Evolutionary conservation across 441 rosid genomes (phyloP), one percentile per base, ranked within the genome.

Genomic region (Mallotus repandus): DNA sequence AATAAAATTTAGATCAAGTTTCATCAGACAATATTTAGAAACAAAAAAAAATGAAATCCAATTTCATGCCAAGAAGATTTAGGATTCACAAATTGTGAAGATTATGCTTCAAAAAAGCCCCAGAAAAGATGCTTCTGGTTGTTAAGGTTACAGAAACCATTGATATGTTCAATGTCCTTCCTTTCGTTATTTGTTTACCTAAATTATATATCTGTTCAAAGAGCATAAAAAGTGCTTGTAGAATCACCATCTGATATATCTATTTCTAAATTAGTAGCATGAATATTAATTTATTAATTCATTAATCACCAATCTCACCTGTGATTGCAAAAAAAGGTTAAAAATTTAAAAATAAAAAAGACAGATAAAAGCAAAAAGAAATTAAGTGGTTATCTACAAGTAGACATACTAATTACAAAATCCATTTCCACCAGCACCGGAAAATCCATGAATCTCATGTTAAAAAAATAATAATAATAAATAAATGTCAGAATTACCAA

Each of bases 401-500:
- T 32, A 35, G 55, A 18, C 59, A 46, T 60, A 46, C 14, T 43
- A 29, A 32, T 35, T 43, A 25, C 38, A 57, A 57, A 58, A 16
- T 11, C 7, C 21, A 9, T 8, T 38, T 50, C 22, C 55, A 52
- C n/a, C 58, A 43, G 62, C 73, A 60, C 9, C 5, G 4, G 68
- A 43, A 68, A 61, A 68, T 29, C 64, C 71, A 62, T 35, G 41
- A 43, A 58, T 54, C 32, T 21, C n/a, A 59, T 29, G 22, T 46
- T 52, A 35, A 62, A 14, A 13, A 15, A 15, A 7, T n/a, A 55
- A 12, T 4, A 55, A 53, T 18, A 59, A 60, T n/a, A n/a, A n/a
- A n/a, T n/a, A n/a, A n/a, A 9, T 22, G 75, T 74, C 60, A 50
- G 43, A 77, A 66, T 56, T 63, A 76, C 41, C 63, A 75, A 68